Evolutionary conservation across 2,329 filamentous ascomycete genomes (phyloP).

Genomic region (Aspergillus sp.): DNA sequence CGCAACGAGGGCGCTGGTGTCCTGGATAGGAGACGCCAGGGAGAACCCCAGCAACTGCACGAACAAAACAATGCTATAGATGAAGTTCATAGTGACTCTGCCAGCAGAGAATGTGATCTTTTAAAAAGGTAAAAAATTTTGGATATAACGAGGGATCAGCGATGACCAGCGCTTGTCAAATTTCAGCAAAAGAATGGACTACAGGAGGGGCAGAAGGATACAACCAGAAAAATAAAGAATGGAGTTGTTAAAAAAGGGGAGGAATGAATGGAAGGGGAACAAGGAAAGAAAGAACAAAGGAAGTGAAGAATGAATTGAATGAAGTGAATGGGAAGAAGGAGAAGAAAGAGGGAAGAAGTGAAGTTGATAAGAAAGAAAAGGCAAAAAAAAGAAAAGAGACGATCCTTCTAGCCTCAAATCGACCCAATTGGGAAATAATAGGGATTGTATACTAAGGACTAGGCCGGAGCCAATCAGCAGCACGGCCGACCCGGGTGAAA

Average conservation of each 20-base stretch:
- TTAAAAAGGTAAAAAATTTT: neutral
- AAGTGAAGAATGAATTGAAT: slow-evolving; percentile 3
- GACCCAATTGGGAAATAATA: neutral
- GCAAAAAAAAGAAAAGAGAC: slow-evolving; percentile 6
- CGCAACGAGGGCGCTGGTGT: neutral
- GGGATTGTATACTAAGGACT: too few relatives aligned
- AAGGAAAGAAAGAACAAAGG: slow-evolving; percentile 2
- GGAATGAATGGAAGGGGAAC: slow-evolving; percentile 1
- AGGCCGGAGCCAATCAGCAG: too few relatives aligned
- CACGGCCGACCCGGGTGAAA: too few relatives aligned
- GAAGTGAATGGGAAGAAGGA: neutral
- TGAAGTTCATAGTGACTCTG: slow-evolving; percentile 7
- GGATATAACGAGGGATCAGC: neutral
- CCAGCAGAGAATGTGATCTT: neutral
- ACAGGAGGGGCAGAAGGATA: neutral
- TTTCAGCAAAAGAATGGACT: neutral
- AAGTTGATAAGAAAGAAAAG: slow-evolving; percentile 9
- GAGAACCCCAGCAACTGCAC: slow-evolving; percentile 25
- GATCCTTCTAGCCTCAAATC: neutral
- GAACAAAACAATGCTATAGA: slow-evolving; percentile 11
- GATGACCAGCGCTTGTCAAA: neutral
- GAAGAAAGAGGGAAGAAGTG: neutral
- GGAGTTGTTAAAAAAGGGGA: slow-evolving; percentile 5
- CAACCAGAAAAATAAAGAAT: slow-evolving; percentile 1
- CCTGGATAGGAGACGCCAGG: slow-evolving; percentile 24